These are phyloP conservation scores for Letharia lupina DNA, from an alignment of 495 filamentous ascomycete genomes.

Conservation along the genomic window DNA sequence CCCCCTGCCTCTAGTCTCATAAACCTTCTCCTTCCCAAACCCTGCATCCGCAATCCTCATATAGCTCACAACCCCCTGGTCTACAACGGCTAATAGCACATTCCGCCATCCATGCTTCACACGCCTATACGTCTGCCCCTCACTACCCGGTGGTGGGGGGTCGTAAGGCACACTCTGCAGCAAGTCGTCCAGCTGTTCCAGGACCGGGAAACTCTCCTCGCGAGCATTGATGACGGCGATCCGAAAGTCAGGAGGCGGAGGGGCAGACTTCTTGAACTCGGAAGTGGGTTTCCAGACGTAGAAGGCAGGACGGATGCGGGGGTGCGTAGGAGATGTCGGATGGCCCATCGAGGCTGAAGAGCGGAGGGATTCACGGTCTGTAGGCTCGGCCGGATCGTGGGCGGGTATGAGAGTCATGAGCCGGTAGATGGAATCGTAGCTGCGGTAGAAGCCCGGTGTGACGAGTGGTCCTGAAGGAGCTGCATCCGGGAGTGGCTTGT, in stretches of 20 bases:
- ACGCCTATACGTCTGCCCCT: constrained; percentile 51
- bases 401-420: constrained; percentile 66
- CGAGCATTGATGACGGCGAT: constrained; percentile 73
- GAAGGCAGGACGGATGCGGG: constrained; percentile 63
- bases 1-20: constrained; percentile 36
- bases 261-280: constrained; percentile 64
- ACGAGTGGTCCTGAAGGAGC: constrained; percentile 58
- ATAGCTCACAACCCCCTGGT: constrained; percentile 84
- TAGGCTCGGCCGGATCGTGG: constrained; percentile 47
- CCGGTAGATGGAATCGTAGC: constrained; percentile 65
- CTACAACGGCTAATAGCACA: constrained; percentile 79
- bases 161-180: constrained; percentile 60
- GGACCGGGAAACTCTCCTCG: constrained; percentile 57
- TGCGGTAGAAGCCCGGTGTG: constrained; percentile 67
- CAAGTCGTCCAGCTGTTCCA: constrained; percentile 60
- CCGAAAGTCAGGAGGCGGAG: constrained; percentile 69
- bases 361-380: constrained; percentile 16
- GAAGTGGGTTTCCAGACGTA: constrained; percentile 72
- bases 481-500: constrained; percentile 5
- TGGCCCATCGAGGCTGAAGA: constrained; percentile 14
- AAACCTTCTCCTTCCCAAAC: constrained; percentile 69
- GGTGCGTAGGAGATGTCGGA: constrained; percentile 12
- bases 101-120: constrained; percentile 78
- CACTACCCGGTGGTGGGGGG: constrained; percentile 42
- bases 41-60: constrained; percentile 68